phyloP scores from a whole-genome alignment of 768 basidiomycete species.

The Rhodotorula toruloides region DNA sequence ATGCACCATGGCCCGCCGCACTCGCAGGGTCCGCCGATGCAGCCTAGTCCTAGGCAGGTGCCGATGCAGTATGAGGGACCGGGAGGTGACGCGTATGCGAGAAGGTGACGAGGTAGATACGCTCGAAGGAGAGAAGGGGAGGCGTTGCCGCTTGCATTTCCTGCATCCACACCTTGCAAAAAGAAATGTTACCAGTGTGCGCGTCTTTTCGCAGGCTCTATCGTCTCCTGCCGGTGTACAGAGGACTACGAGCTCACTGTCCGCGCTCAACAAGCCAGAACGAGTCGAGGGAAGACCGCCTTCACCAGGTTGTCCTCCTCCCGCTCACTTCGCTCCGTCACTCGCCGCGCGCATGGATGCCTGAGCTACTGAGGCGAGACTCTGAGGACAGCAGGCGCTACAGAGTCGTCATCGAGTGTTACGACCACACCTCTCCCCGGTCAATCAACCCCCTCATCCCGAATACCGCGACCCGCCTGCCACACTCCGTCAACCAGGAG shows the following conservation, averaged over 20 bases:
- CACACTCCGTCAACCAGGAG: conserved; percentile 7
- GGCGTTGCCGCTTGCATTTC: too few species aligned
- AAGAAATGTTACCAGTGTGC: too few species aligned
- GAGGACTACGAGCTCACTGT: too few species aligned
- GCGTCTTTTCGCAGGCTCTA: too few species aligned
- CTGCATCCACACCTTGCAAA: too few species aligned
- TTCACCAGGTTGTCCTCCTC: background rate
- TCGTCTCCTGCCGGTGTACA: too few species aligned
- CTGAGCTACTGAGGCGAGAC: background rate
- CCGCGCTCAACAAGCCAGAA: too few species aligned
- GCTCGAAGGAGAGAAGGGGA: too few species aligned
- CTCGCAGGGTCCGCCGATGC: background rate
- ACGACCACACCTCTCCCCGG: conserved; percentile 10
- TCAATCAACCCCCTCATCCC: conserved; percentile 18
- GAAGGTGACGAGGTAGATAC: too few species aligned
- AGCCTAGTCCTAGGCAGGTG: background rate
- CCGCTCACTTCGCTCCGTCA: background rate
- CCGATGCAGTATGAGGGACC: background rate
- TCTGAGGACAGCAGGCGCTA: background rate
- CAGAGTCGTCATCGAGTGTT: conserved; percentile 9
- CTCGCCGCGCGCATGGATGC: background rate
- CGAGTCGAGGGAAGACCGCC: too few species aligned
- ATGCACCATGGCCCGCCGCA: conserved; percentile 3
- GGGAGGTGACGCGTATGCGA: background rate
- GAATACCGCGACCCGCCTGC: conserved; percentile 11